These are phyloP conservation scores for Lolium rigidum DNA, from an alignment of 176 grass and related monocot genomes.

Conservation along the genomic window DNA sequence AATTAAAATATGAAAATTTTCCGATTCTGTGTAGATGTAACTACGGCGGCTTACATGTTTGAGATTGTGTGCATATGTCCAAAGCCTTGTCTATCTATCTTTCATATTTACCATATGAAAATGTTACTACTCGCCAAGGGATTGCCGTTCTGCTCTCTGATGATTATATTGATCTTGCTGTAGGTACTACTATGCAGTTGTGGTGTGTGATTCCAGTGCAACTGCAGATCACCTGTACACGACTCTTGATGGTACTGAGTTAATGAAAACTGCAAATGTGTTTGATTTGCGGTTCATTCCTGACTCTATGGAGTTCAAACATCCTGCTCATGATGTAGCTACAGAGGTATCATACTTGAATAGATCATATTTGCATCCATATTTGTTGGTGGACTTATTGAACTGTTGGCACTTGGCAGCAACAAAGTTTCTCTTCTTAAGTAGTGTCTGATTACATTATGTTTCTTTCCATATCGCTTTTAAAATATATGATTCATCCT, in stretches of 20 bases:
- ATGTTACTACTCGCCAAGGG: slow-evolving; percentile 15
- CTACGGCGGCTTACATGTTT: not conserved
- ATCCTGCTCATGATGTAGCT: slow-evolving; percentile 63
- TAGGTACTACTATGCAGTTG: slow-evolving; percentile 93
- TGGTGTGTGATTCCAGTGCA: slow-evolving; percentile 79
- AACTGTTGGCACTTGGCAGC: not conserved
- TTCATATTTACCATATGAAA: too few relatives aligned
- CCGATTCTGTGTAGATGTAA: slow-evolving; percentile 23
- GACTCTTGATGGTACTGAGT: slow-evolving; percentile 78
- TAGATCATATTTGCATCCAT: slow-evolving; percentile 2
- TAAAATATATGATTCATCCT: not conserved
- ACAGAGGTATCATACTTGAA: slow-evolving; percentile 65
- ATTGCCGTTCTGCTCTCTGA: not conserved
- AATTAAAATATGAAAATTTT: slow-evolving; percentile 9
- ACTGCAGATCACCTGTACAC: slow-evolving; percentile 91
- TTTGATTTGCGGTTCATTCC: slow-evolving; percentile 89
- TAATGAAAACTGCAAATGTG: slow-evolving; percentile 82
- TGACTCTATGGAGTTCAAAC: slow-evolving; percentile 79
- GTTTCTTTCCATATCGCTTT: not conserved
- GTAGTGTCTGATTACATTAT: not conserved
- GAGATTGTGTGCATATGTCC: slow-evolving; percentile 5
- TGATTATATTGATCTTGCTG: slow-evolving; percentile 17
- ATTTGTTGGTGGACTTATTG: not conserved
- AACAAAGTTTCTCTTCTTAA: not conserved
- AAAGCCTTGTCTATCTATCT: too few relatives aligned